Evolutionary conservation across 352 stramenopile species (phyloP).

Genomic region (Pythium guiyangense): DNA sequence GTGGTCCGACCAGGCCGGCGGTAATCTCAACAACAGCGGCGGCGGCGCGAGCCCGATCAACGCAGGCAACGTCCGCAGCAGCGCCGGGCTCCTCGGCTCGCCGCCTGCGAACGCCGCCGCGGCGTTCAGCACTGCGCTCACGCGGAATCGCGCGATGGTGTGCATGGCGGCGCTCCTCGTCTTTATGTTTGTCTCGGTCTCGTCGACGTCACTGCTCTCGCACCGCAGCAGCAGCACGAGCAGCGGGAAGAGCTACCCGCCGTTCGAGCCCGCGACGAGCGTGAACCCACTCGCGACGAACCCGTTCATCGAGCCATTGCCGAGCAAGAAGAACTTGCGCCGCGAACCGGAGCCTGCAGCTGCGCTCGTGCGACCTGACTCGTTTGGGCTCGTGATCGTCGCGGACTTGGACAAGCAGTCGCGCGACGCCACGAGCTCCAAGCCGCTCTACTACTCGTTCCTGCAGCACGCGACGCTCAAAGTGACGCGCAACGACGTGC

Average conservation of each 20-base stretch:
- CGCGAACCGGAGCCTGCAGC: slow-evolving; percentile 17
- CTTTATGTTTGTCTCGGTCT: slow-evolving; percentile 65
- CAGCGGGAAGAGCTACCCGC: slow-evolving; percentile 13
- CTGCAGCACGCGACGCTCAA: slow-evolving; percentile 90
- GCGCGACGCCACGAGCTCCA: slow-evolving; percentile 80
- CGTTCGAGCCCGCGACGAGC: slow-evolving; percentile 10
- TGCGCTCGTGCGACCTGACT: slow-evolving; percentile 42
- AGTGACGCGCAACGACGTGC: slow-evolving; percentile 32
- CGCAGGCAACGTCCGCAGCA: slow-evolving; percentile 14
- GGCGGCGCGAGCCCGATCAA: slow-evolving; percentile 17
- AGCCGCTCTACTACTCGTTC: slow-evolving; percentile 89
- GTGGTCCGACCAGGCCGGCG: slow-evolving; percentile 39
- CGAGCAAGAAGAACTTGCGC: slow-evolving; percentile 19
- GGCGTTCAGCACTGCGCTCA: slow-evolving; percentile 33
- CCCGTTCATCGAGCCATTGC: slow-evolving; percentile 12
- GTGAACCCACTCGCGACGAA: slow-evolving; percentile 7
- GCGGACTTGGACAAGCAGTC: slow-evolving; percentile 96
- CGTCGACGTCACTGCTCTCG: slow-evolving; percentile 33
- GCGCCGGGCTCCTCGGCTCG: slow-evolving; percentile 17
- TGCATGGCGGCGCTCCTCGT: slow-evolving; percentile 41
- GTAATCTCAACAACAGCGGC: slow-evolving; percentile 8
- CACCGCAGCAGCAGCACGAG: slow-evolving; percentile 4
- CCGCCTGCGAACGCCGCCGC: slow-evolving; percentile 21
- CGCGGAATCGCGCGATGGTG: slow-evolving; percentile 42
- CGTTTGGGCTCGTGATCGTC: slow-evolving; percentile 89